A percentile compares a stretch with the other conserved stretches of the same genome.
Conservation (phyloP, 441 rosid species). For the Kokia cookei region DNA sequence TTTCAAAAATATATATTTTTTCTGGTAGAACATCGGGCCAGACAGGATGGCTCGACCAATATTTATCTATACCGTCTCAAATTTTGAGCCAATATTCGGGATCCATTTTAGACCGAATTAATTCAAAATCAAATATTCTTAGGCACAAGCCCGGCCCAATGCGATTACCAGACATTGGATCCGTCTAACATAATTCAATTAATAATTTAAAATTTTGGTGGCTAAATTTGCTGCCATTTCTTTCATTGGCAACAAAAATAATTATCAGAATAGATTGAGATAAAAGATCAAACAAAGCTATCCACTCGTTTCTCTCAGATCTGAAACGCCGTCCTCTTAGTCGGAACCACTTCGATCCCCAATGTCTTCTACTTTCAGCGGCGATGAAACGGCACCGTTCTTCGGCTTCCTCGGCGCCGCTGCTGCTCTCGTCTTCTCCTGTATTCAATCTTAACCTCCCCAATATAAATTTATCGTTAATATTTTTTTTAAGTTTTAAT, state of each 20-base stretch:
- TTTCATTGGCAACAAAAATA: background rate
- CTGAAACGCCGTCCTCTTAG: slow-evolving; percentile 12
- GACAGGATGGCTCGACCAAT: too few species aligned
- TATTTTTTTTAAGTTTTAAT: background rate
- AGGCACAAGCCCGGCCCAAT: too few species aligned
- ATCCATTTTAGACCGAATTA: too few species aligned
- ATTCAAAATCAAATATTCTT: too few species aligned
- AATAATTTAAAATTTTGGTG: background rate
- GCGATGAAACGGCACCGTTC: slow-evolving; percentile 72
- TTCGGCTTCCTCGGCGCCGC: slow-evolving; percentile 70
- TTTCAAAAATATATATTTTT: too few species aligned
- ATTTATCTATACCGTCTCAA: too few species aligned
- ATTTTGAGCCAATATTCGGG: too few species aligned
- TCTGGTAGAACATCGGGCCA: too few species aligned
- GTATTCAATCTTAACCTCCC: slow-evolving; percentile 20
- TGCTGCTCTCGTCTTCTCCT: slow-evolving; percentile 70
- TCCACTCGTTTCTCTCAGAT: slow-evolving; percentile 14
- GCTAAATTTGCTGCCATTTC: too few species aligned
- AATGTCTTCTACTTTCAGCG: slow-evolving; percentile 53
- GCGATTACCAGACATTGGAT: too few species aligned
- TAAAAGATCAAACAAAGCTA: background rate
- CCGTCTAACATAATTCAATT: background rate
- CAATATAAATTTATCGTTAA: background rate
- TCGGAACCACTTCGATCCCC: slow-evolving; percentile 16
- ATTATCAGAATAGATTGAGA: background rate